Evolutionary conservation across 805 yeast species (phyloP).

Genomic region (Spathaspora girioi): DNA sequence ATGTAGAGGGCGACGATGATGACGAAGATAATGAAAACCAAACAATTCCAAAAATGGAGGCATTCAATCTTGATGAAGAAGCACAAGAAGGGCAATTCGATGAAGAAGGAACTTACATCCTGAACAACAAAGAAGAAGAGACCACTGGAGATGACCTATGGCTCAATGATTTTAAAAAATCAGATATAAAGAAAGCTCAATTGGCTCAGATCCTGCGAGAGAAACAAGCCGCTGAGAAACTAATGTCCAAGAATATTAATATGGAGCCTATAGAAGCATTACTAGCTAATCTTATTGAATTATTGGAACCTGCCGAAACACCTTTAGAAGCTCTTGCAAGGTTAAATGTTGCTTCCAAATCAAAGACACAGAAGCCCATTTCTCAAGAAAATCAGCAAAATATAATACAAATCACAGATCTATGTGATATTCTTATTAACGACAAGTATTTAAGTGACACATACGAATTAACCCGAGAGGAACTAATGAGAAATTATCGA

Average conservation of each 20-base stretch:
- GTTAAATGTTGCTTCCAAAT: constrained; percentile 28
- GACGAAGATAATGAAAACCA: constrained; percentile 16
- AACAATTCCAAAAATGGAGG: constrained; percentile 48
- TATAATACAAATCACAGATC: constrained; percentile 43
- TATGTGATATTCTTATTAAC: constrained; percentile 42
- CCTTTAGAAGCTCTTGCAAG: constrained; percentile 52
- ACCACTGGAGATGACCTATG: constrained; percentile 20
- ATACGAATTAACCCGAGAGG: constrained; percentile 57
- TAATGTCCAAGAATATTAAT: constrained; percentile 10
- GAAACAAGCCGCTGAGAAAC: constrained; percentile 13
- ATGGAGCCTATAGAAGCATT: constrained; percentile 4
- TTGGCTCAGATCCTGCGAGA: constrained; percentile 41
- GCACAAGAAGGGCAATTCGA: constrained; percentile 58
- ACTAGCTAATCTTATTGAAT: constrained; percentile 31
- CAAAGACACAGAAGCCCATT: constrained; percentile 10
- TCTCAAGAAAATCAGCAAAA: constrained; percentile 19
- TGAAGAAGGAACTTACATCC: constrained; percentile 54
- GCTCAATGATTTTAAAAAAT: constrained; percentile 11
- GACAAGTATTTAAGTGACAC: constrained; percentile 38
- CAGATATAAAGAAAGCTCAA: constrained; percentile 35
- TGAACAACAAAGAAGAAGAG: constrained; percentile 34
- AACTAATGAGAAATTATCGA: constrained; percentile 37
- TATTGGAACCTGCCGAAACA: constrained; percentile 56
- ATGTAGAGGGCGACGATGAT: constrained; percentile 19
- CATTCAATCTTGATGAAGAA: constrained; percentile 59